A percentile compares a stretch with the other conserved stretches of the same genome.
Evolutionary conservation across 2,329 filamentous ascomycete species (phyloP).

Genomic region (Alternaria viburni): DNA sequence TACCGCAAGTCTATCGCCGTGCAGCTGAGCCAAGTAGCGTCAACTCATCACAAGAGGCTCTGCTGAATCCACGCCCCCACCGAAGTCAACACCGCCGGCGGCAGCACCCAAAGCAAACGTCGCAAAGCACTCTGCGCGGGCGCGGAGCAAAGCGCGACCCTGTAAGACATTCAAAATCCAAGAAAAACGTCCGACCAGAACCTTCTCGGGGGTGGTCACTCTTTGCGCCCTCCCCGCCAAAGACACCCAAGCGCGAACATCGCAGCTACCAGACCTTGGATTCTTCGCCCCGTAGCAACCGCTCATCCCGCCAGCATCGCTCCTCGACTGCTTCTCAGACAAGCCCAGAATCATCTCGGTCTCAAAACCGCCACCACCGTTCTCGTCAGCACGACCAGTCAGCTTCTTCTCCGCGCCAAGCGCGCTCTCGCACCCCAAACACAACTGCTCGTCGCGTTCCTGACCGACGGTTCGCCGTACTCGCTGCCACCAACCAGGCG

Average conservation of each 20-base stretch:
- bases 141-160: constrained; percentile 47
- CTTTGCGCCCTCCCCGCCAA: constrained; percentile 40
- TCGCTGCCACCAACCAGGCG: constrained; percentile 46
- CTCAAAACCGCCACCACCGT: constrained; percentile 34
- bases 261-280: constrained; percentile 38
- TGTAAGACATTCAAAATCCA: constrained; percentile 39
- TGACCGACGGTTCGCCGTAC: constrained; percentile 47
- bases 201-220: constrained; percentile 38
- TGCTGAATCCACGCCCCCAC: constrained; percentile 46
- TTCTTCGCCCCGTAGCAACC: constrained; percentile 37
- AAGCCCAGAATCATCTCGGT: constrained; percentile 24
- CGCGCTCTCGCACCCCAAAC: constrained; percentile 43
- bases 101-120: constrained; percentile 42
- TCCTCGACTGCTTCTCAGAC: constrained; percentile 13
- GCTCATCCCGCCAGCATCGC: constrained; percentile 34
- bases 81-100: constrained; percentile 41
- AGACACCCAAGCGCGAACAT: constrained; percentile 29
- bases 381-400: constrained; percentile 38
- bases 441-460: constrained; percentile 41
- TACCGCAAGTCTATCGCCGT: constrained; percentile 39
- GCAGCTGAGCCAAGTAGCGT: constrained; percentile 29
- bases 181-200: constrained; percentile 33
- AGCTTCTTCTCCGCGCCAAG: constrained; percentile 27
- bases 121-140: constrained; percentile 43
- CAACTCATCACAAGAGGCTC: constrained; percentile 43